Evolutionary conservation across 768 basidiomycete species (phyloP), one percentile per base, ranked within the genome.

Genomic region (Psilocybe subaeruginosa): DNA sequence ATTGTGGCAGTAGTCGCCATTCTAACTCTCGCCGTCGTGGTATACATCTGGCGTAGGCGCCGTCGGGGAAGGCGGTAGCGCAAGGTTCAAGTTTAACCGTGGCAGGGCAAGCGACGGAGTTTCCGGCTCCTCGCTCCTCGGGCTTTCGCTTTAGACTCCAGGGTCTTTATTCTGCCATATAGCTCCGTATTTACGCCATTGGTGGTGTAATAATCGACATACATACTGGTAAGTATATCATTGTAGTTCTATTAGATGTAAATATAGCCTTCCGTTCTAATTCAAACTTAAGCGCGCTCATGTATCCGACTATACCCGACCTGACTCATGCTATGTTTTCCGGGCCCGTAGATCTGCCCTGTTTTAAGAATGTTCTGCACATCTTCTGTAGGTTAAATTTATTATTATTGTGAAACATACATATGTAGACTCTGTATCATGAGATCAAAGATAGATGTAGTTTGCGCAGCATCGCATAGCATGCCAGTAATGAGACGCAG

Each of bases 11-110:
- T 59, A 6, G 64, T 67, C 31, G 47, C 59, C 12, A 30, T 69
- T 19, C 9, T 70, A 6, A 45, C 55, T 16, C 50, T 54, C 7
- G 49, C 57, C 6, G 61, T 31, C 8, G 52, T 59, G 9, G 30
- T 56, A 9, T 66, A 66, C 55, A 54, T 67, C n/a, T 58, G 70
- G 1, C 58, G 58, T 45, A 60, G 31, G 7, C 62, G 63, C n/a
- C 61, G 62, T 27, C 56, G 58, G 30, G 17, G 61, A 41, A 14
- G 17, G 16, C 37, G 54, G 17, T 50, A 50, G 47, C 11, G 47
- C 16, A 39, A 39, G 37, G 37, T 39, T 39, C 37, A 39, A 39
- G 37, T 39, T 14, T 8, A 39, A 39, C 37, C 37, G 23, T 23
- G 23, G 23, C 23, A 23, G 23, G 23, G 23, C 23, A 23, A 39